phyloP scores from a whole-genome alignment of 768 basidiomycete genomes.

The Tylopilus felleus region DNA sequence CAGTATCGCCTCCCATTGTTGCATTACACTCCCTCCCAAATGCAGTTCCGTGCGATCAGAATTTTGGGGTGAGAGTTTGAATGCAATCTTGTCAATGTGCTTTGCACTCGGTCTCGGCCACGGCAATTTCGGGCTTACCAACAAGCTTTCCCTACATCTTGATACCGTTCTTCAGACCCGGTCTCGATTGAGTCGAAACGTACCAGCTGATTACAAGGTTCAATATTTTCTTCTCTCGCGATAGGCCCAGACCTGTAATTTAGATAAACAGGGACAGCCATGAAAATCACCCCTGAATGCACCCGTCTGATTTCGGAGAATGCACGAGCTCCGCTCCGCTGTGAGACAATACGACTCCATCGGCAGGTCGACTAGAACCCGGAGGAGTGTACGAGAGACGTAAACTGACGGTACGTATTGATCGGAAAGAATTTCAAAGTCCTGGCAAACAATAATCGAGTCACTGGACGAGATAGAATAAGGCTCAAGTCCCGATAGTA shows the following conservation, averaged over 20 bases:
- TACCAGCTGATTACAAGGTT: background rate
- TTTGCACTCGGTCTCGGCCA: background rate
- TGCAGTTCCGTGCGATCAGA: background rate
- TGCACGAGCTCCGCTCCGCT: slow-evolving; percentile 11
- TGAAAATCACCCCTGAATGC: slow-evolving; percentile 3
- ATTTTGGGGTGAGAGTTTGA: background rate
- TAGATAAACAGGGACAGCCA: background rate
- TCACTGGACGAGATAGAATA: background rate
- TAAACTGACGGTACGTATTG: slow-evolving; percentile 6
- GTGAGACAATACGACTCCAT: slow-evolving; percentile 3
- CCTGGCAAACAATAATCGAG: background rate
- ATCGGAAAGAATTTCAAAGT: slow-evolving; percentile 5
- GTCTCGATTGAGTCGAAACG: slow-evolving; percentile 1
- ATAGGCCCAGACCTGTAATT: background rate
- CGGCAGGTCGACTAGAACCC: background rate
- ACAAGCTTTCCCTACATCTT: background rate
- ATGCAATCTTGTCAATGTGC: background rate
- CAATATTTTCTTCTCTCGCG: background rate
- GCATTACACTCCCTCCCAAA: slow-evolving; percentile 2
- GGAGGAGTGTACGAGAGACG: background rate
- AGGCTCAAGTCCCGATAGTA: background rate
- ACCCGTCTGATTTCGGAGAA: background rate
- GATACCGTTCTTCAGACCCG: background rate
- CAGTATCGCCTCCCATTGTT: background rate
- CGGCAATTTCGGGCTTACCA: background rate